Base-by-base conservation (phyloP, 192 early-diverging fungal genomes). In the Globomyces pollinis-pini region DNA sequence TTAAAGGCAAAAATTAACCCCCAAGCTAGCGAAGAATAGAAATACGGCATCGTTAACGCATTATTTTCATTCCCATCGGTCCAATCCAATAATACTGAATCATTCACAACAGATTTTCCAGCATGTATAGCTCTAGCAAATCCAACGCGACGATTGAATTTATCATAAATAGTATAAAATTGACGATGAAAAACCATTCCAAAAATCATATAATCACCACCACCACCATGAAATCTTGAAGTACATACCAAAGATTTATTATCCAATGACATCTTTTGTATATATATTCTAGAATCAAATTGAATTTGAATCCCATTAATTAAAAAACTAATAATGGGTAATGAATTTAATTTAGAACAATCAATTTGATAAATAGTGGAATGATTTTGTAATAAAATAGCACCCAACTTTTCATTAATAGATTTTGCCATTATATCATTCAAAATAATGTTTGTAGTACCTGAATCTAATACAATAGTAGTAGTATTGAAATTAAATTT, bases 111-210 rank as follows among this genome's bases (percentile, higher is more conserved):
- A n/a, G n/a, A n/a, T n/a, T n/a, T n/a, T n/a, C n/a, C n/a, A n/a
- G n/a, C n/a, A n/a, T n/a, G n/a, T n/a, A 65, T 33, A 16, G 66
- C 62, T 47, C 47, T 38, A 3, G 66, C 66, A 34, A 68, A 68
- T 29, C 66, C 66, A 20, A 68, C 2, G 2, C 61, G 52, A 2
- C n/a, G 38, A 56, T 71, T 70, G 28, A 45, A 45, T 32, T 64
- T 52, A 44, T 75, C 70, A 52, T 65, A 75, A 34, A 75, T 66
- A 23, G 73, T 69, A 50, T 75, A 75, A 39, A 66, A 75, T 34
- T 33, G 13, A 9, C 73, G 50, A 20, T 68, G 55, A 42, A 70
- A 72, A 21, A 72, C 63, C 31, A 72, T 61, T 20, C 73, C 73
- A 52, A 75, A 57, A 34, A 70, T 73, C 1, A 54, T 38, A 28